Evolutionary conservation across 352 stramenopile genomes (phyloP).

Genomic region (Detonula confervacea): DNA sequence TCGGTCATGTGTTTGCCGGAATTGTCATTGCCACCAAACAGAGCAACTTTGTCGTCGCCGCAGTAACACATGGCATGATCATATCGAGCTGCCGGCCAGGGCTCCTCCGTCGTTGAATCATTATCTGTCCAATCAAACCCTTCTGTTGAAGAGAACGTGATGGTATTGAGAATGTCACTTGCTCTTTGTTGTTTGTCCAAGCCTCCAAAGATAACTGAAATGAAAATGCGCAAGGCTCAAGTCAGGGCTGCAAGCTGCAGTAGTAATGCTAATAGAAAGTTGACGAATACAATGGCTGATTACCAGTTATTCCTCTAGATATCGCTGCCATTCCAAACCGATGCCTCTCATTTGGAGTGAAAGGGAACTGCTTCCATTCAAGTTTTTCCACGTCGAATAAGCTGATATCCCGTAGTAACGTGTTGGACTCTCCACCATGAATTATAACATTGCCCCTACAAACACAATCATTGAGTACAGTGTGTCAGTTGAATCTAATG

Average conservation of each 20-base stretch:
- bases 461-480: neutral
- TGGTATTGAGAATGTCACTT: neutral
- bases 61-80: constrained; percentile 15
- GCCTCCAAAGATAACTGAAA: constrained; percentile 11
- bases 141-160: constrained; percentile 2
- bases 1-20: constrained; percentile 1
- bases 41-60: neutral
- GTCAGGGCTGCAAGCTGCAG: neutral
- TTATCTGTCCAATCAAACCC: constrained; percentile 16
- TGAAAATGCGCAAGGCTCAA: too few species aligned
- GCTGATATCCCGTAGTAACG: neutral
- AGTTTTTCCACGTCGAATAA: constrained; percentile 7
- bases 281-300: neutral
- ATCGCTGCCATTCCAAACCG: neutral
- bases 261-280: neutral
- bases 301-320: neutral
- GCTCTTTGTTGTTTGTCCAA: constrained; percentile 4
- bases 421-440: neutral
- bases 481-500: too few species aligned
- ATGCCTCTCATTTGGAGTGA: constrained; percentile 8
- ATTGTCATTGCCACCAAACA: constrained; percentile 18
- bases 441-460: constrained; percentile 11
- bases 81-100: constrained; percentile 8
- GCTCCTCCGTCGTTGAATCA: neutral
- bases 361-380: constrained; percentile 1